Base-by-base conservation (phyloP, 139 green algal genomes). In the Chlorella vulgaris region DNA sequence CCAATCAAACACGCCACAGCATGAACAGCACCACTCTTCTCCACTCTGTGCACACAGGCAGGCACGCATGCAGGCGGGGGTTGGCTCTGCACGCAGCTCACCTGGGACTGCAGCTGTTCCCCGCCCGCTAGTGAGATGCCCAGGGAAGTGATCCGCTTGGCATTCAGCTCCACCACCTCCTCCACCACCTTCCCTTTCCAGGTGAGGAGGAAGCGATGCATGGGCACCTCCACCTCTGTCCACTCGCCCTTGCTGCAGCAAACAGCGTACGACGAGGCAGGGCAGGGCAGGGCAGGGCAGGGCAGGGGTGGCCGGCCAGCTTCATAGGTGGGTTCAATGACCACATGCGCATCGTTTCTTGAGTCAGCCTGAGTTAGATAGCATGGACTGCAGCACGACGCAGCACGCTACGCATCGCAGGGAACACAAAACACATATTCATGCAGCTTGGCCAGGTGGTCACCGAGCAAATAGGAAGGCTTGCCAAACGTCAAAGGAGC, bases 401-500 rank as follows among this genome's bases (percentile, higher is more conserved):
- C n/a, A n/a, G n/a, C n/a, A n/a, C n/a, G n/a, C n/a, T n/a, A n/a
- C n/a, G n/a, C n/a, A n/a, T n/a, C 7, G 22, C 31, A 31, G 53
- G 29, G 26, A n/a, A n/a, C n/a, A n/a, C 21, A 21, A 31, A n/a
- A 28, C 5, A 5, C 18, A 65, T 5, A 28, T n/a, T 28, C 5
- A 28, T n/a, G 55, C 15, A n/a, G 55, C 55, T 31, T 8, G 18
- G 55, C 10, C 47, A 55, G 47, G 47, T 10, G 36, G 66, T n/a
- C 60, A 88, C 88, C 85, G 84, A 4, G 85, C 83, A 84, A 92
- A 86, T 15, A 92, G 78, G 69, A 91, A 91, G 55, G 89, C 87
- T 50, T 92, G 89, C 87, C 87, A 92, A n/a, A 89, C 81, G 40
- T 92, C 89, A 21, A 90, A 50, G 7, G 87, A 86, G 2, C 51